Conservation (phyloP, 768 basidiomycete species). For the Pleurotus sapidus region DNA sequence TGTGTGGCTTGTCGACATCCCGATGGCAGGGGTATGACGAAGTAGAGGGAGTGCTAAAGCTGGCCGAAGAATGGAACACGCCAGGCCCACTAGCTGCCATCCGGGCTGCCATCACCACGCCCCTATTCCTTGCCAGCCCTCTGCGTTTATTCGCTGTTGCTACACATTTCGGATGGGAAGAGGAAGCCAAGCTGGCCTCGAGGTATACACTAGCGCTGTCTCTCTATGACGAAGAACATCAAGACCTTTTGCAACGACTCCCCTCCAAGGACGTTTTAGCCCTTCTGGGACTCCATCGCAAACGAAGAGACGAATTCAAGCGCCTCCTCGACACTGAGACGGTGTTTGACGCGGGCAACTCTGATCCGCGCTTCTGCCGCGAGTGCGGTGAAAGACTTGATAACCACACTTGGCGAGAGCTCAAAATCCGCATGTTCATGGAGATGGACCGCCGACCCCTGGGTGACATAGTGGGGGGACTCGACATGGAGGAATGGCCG, state of each 20-base stretch:
- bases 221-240: conserved; percentile 30
- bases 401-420: conserved; percentile 36
- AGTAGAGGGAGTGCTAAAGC: conserved; percentile 32
- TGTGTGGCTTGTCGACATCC: conserved; percentile 37
- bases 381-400: conserved; percentile 30
- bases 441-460: conserved; percentile 38
- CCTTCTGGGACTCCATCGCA: conserved; percentile 39
- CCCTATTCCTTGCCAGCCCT: conserved; percentile 39
- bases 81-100: conserved; percentile 40
- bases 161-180: conserved; percentile 40
- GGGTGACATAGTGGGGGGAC: conserved; percentile 32
- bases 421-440: conserved; percentile 34
- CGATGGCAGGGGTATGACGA: conserved; percentile 38
- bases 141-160: conserved; percentile 47
- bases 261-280: conserved; percentile 30
- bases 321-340: conserved; percentile 29
- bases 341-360: conserved; percentile 36
- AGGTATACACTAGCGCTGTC: conserved; percentile 36
- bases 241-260: conserved; percentile 29
- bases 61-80: conserved; percentile 45
- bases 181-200: conserved; percentile 40
- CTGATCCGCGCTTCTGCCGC: conserved; percentile 23
- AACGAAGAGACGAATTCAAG: conserved; percentile 35
- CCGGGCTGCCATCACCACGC: conserved; percentile 37
- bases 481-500: conserved; percentile 42